phyloP scores from a whole-genome alignment of 164 flowering plant species.

The Dillenia suffruticosa region DNA sequence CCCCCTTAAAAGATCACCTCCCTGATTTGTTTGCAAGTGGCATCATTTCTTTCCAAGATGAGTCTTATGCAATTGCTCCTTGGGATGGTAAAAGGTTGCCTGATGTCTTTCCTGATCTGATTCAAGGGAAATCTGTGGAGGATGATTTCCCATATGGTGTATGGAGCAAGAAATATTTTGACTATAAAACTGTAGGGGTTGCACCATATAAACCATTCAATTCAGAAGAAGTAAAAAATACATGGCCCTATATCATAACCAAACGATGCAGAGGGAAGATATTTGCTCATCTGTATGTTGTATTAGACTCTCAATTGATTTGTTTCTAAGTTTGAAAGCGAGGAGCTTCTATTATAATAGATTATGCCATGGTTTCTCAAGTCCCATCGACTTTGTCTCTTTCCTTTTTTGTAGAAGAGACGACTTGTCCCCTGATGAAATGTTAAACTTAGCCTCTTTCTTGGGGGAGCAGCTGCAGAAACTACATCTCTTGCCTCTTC shows the following conservation, averaged over 20 bases:
- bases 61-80: slow-evolving; percentile 39
- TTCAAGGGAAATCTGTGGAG: slow-evolving; percentile 12
- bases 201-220: slow-evolving; percentile 19
- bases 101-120: slow-evolving; percentile 40
- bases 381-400: neutral
- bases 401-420: slow-evolving; percentile 59
- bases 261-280: slow-evolving; percentile 81
- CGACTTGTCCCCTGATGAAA: slow-evolving; percentile 48
- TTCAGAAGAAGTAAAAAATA: slow-evolving; percentile 24
- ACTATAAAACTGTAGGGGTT: slow-evolving; percentile 40
- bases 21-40: slow-evolving; percentile 85
- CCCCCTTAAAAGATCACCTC: slow-evolving; percentile 61
- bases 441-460: slow-evolving; percentile 63
- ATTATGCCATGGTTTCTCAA: too few relatives aligned
- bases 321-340: slow-evolving; percentile 3
- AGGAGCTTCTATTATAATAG: neutral
- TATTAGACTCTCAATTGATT: neutral
- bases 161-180: slow-evolving; percentile 67
- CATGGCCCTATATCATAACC: slow-evolving; percentile 83
- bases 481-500: slow-evolving; percentile 75
- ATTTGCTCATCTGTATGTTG: slow-evolving; percentile 78
- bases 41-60: slow-evolving; percentile 56
- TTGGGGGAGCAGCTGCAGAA: slow-evolving; percentile 75
- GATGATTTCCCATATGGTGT: slow-evolving; percentile 64
- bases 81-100: slow-evolving; percentile 91